Conservation (phyloP, 345 rosid species). For the Linum trigynum region DNA sequence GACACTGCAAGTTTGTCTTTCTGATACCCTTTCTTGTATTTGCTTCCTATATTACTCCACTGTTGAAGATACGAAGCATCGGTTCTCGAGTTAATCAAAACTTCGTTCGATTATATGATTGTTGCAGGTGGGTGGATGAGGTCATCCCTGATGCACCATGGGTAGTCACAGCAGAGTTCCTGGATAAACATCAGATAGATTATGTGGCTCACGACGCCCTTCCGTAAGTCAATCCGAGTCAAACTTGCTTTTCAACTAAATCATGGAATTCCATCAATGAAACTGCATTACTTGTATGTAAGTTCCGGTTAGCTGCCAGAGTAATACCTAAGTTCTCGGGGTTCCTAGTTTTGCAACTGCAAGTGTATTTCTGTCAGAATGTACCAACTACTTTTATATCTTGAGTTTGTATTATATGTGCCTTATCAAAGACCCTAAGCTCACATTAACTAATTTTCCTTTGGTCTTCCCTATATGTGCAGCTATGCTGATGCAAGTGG, state of each 20-base stretch:
- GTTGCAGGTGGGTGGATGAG: constrained; percentile 62
- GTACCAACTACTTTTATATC: no score
- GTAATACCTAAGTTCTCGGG: neutral
- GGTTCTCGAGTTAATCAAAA: neutral
- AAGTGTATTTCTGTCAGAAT: no score
- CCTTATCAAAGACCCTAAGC: neutral
- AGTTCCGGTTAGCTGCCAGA: neutral
- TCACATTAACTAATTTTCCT: constrained; percentile 9
- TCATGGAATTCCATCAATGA: no score
- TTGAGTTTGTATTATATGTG: neutral
- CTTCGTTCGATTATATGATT: neutral
- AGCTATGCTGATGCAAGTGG: constrained; percentile 75
- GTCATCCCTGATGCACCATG: constrained; percentile 75
- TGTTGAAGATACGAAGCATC: neutral
- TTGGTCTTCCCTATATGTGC: constrained; percentile 12
- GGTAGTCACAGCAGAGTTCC: constrained; percentile 53
- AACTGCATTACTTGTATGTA: neutral
- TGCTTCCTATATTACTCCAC: neutral
- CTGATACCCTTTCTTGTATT: neutral
- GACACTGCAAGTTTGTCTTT: constrained; percentile 52
- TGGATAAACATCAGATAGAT: constrained; percentile 52
- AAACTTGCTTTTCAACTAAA: neutral
- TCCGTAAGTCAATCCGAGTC: constrained; percentile 34
- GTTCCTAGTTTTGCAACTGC: no score
- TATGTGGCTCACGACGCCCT: constrained; percentile 64